Evolutionary conservation across 768 basidiomycete species (phyloP), one percentile per base, ranked within the genome.

Genomic region (Russula compacta): DNA sequence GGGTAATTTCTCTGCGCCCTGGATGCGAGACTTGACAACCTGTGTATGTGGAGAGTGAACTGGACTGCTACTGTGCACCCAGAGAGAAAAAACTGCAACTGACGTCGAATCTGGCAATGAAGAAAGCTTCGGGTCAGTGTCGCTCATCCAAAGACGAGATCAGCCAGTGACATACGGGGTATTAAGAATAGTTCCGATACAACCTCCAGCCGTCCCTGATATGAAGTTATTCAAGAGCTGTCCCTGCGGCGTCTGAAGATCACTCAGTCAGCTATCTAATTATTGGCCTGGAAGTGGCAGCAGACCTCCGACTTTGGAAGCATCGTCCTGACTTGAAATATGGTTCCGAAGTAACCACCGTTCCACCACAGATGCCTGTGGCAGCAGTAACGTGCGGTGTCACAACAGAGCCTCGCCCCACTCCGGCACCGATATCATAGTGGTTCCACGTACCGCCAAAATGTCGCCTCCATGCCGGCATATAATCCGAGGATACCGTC

Each of bases 11-110:
- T 76, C 76, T 19, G 82, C 74, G 47, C 89, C 85, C 75, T 99
- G 97, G 42, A 98, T 94, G 49, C 95, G 88, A 15, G 93, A 94
- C 74, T 98, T 98, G 63, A 97, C 90, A 64, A 98, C 94, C 88
- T 95, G 65, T 19, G 58, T 38, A 59, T 39, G 60, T 21, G 19
- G 19, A 52, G 40, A 21, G 19, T 52, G 43, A 54, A 46, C 32
- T 17, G 29, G 33, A 52, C 38, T 36, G n/a, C 32, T 55, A 47
- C 48, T 9, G 9, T 4, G 15, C 15, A 24, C 14, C 14, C 38
- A 48, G 44, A 17, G 6, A 50, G 19, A 42, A 58, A 39, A 29
- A 29, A 29, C 29, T 24, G 19, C 12, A 7, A 47, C 12, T 33
- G 57, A 82, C 81, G 61, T 82, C 82, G 56, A 82, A 81, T 43